These are phyloP conservation scores for Paxillus involutus DNA, from an alignment of 768 basidiomycete species.

Conservation along the genomic window DNA sequence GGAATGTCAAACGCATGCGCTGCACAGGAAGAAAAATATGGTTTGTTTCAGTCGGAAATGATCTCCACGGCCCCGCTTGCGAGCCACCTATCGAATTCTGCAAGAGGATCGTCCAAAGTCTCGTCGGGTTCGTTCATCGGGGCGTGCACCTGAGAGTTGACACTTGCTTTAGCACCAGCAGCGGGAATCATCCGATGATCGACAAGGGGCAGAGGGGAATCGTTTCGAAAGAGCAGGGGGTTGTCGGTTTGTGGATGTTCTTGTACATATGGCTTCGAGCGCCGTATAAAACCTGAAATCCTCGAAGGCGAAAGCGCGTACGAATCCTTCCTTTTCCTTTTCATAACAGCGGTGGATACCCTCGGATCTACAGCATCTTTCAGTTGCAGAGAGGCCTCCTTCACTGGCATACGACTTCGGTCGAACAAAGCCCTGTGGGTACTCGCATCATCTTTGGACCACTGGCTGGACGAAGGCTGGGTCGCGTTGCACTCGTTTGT, in stretches of 20 bases:
- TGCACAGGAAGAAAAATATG: neutral
- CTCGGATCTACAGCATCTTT: neutral
- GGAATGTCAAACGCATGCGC: neutral
- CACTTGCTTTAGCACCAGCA: neutral
- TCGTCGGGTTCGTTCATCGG: slow-evolving; percentile 2
- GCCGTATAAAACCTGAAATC: slow-evolving; percentile 20
- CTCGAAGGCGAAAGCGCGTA: slow-evolving; percentile 24
- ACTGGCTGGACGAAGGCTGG: slow-evolving; percentile 6
- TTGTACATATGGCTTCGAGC: neutral
- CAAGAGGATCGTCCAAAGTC: slow-evolving; percentile 48
- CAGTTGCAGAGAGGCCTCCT: neutral
- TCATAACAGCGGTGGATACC: neutral
- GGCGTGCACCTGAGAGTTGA: neutral
- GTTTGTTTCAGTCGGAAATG: slow-evolving; percentile 22
- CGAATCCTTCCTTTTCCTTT: slow-evolving; percentile 7
- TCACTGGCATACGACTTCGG: neutral
- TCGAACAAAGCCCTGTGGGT: neutral
- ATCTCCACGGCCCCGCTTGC: slow-evolving; percentile 64
- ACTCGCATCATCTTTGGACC: slow-evolving; percentile 8
- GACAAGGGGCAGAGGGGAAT: neutral
- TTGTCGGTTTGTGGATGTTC: neutral
- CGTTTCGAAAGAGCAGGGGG: neutral
- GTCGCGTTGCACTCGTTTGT: neutral
- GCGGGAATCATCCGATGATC: neutral
- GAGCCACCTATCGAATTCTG: slow-evolving; percentile 69